Evolutionary conservation across 148 eudicot genomes (phyloP).

Genomic region (Vaccinium myrtillus): DNA sequence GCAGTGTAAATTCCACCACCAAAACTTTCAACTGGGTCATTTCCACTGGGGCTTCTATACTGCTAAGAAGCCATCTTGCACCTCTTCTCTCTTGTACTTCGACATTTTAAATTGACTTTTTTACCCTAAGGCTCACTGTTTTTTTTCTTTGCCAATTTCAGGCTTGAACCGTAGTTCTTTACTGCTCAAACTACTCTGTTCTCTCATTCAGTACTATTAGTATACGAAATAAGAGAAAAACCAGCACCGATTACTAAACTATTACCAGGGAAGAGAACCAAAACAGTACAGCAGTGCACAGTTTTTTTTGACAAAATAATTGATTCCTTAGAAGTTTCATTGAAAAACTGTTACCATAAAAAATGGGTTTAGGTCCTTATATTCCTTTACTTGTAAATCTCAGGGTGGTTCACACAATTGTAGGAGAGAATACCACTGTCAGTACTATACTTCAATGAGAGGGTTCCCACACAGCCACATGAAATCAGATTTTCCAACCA

Average conservation of each 20-base stretch:
- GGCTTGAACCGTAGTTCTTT: neutral
- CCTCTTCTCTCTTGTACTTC: neutral
- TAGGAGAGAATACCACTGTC: neutral
- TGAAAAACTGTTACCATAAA: neutral
- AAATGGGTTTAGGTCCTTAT: neutral
- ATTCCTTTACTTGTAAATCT: neutral
- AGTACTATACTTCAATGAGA: neutral
- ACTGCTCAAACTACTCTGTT: neutral
- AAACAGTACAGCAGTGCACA: neutral
- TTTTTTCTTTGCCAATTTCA: neutral
- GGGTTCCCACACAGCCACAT: constrained; percentile 14
- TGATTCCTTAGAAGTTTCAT: neutral
- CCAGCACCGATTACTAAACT: neutral
- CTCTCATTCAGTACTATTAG: neutral
- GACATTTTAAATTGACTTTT: neutral
- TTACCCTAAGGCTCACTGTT: neutral
- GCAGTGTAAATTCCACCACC: neutral
- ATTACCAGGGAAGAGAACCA: neutral
- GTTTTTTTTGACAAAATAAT: neutral
- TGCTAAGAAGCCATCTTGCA: neutral
- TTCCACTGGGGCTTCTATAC: neutral
- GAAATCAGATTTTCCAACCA: neutral
- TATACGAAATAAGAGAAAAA: neutral
- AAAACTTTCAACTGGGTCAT: neutral
- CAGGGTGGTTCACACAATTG: neutral